Base-by-base conservation (phyloP, 768 basidiomycete genomes). In the Kwoniella shandongensis region DNA sequence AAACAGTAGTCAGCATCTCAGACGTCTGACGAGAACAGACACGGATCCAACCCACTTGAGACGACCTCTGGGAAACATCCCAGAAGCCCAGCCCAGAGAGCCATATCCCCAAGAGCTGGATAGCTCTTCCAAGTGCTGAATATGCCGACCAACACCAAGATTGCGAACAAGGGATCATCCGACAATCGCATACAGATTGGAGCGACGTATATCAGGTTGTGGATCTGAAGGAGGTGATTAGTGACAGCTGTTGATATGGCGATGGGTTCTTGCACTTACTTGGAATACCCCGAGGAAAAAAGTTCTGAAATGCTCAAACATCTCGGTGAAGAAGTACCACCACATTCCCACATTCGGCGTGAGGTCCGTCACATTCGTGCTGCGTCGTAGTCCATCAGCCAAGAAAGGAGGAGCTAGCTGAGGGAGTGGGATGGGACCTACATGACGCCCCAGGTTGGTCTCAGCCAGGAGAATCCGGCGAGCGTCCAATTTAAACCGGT, bases 311-410 rank as follows among this genome's bases (percentile, higher is more conserved):
- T 98, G 88, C 72, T 97, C 94, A 62, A 99, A 99, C 89, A 97
- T 97, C 75, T 98, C 94, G 11, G 91, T 97, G 79, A 98, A 97
- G 79, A 98, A 98, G 76, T 98, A 98, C 94, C 94, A 98, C 88
- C 91, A 91, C 26, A 97, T 78, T 1, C 96, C 94, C 3, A 89
- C 85, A 66, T 93, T 98, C 0, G 96, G 94, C 8, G 91, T 92
- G 61, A 98, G 77, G 72, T 96, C 93, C 1, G 88, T 88, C 8
- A 96, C 83, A 18, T 82, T 83, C 22, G 96, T 69, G 44, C 93
- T 97, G 17, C n/a, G 17, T 25, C 20, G 11, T 42, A 4, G 20
- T 25, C 44, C 12, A 26, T 20, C 26, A 32, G 5, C 32, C n/a
- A n/a, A n/a, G n/a, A n/a, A n/a, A n/a, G n/a, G n/a, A n/a, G n/a